Evolutionary conservation across 2,329 filamentous ascomycete species (phyloP), one percentile per base, ranked within the genome.

Genomic region (Clonostachys chloroleuca): DNA sequence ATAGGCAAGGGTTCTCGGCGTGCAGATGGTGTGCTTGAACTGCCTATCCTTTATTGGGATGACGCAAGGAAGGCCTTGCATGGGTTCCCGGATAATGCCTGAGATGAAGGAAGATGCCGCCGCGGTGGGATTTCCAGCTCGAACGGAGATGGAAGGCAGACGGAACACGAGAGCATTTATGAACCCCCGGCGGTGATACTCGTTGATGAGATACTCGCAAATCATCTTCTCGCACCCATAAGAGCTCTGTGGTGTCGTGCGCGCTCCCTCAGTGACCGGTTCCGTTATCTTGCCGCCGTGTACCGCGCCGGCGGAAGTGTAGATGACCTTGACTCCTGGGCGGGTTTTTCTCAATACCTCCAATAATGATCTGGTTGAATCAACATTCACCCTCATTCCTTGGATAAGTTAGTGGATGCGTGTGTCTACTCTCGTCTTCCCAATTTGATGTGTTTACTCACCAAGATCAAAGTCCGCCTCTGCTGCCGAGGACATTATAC

Each of bases 181-280:
- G 37, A 81, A 70, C 0, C 77, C 75, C 8, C 78, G 53, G 2
- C 82, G 67, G 6, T 64, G 66, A 45, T 56, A 61, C 42, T 64
- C 62, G 47, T 63, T 64, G 14, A 64, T 47, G 13, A 61, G 36
- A n/a, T 56, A 30, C 44, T 86, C 81, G 46, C 78, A 74, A 53
- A 84, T 80, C 45, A 84, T 66, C 59, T 85, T 85, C 58, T 83
- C 74, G 0, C 76, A 74, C 5, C 82, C 82, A 53, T 85, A 85
- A 7, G 72, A 77, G 14, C 72, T 75, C 51, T 80, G 72, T 0
- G 80, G 80, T 13, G 74, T 78, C 4, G 79, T 73, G n/a, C 72
- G 63, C 1, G 59, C 67, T 48, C 70, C 65, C 45, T 64, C 61
- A 35, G 50, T 56, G 13, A 67, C 70, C 3, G 80, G 71, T 5